These are phyloP conservation scores for Leptographium wingfieldii DNA, from an alignment of 2,329 filamentous ascomycete genomes.

Conservation along the genomic window DNA sequence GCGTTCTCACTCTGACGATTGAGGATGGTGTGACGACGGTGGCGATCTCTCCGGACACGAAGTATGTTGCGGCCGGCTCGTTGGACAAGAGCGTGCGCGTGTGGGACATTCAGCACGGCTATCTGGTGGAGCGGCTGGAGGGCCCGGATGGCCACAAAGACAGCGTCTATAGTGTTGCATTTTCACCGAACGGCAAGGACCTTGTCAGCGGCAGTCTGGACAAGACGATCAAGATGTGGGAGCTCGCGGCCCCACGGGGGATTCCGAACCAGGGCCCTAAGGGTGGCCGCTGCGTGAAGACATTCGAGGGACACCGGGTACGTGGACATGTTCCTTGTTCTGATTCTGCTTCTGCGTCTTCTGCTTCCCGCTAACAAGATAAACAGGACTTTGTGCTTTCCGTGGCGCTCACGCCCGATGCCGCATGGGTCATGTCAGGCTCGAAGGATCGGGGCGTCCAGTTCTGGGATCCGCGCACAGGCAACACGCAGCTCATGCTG, in stretches of 20 bases:
- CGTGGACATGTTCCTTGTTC: conserved; percentile 14
- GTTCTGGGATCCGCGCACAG: conserved; percentile 95
- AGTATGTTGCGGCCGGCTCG: conserved; percentile 86
- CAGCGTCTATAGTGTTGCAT: conserved; percentile 91
- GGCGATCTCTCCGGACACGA: conserved; percentile 89
- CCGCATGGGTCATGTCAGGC: conserved; percentile 90
- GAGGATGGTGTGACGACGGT: conserved; percentile 97
- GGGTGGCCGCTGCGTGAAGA: conserved; percentile 87
- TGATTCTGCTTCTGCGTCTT: neutral
- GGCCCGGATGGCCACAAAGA: conserved; percentile 93
- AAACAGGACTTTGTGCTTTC: conserved; percentile 84
- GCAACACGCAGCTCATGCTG: conserved; percentile 92
- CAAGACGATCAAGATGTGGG: conserved; percentile 99
- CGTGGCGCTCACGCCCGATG: conserved; percentile 88
- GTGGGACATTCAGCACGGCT: conserved; percentile 82
- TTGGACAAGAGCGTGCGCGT: conserved; percentile 96
- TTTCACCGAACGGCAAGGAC: conserved; percentile 84
- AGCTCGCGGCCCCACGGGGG: conserved; percentile 62
- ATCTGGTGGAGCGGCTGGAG: conserved; percentile 81
- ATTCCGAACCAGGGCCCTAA: conserved; percentile 57
- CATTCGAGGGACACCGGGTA: conserved; percentile 93
- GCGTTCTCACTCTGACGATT: conserved; percentile 76
- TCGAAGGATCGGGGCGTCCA: conserved; percentile 96
- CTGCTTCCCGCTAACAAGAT: conserved; percentile 16
- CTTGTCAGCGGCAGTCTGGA: conserved; percentile 91